These are phyloP conservation scores for Castanopsis chinensis DNA, from an alignment of 306 rosid species.

Conservation along the genomic window DNA sequence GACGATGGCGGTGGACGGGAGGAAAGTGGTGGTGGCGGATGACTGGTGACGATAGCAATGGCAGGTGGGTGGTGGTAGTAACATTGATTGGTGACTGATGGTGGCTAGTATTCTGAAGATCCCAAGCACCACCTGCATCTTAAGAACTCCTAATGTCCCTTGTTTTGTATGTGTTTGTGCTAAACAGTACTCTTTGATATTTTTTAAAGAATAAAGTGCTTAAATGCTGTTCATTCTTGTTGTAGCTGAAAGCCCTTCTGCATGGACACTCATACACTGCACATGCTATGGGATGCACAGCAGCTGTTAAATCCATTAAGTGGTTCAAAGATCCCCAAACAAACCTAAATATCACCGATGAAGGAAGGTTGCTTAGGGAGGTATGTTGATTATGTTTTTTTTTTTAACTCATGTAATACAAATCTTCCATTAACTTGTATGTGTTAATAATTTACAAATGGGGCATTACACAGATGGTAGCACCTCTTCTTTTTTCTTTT, in stretches of 20 bases:
- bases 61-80: too few relatives aligned
- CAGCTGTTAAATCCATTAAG: conserved; percentile 77
- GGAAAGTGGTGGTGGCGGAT: too few relatives aligned
- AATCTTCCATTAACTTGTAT: neutral
- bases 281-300: conserved; percentile 94
- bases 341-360: conserved; percentile 61
- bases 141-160: conserved; percentile 12
- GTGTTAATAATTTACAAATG: neutral
- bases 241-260: conserved; percentile 82
- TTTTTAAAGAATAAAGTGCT: conserved; percentile 24
- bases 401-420: neutral
- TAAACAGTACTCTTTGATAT: conserved; percentile 19
- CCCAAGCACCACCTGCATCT: neutral
- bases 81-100: neutral
- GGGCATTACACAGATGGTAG: neutral
- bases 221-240: conserved; percentile 29
- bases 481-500: neutral
- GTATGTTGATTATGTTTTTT: conserved; percentile 37
- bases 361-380: conserved; percentile 65
- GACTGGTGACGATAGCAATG: too few relatives aligned
- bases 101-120: conserved; percentile 13
- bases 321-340: conserved; percentile 84
- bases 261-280: conserved; percentile 95
- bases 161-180: conserved; percentile 13
- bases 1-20: too few relatives aligned